Evolutionary conservation across 495 filamentous ascomycete genomes (phyloP), one percentile per base, ranked within the genome.

Genomic region (Bombardia bombarda): DNA sequence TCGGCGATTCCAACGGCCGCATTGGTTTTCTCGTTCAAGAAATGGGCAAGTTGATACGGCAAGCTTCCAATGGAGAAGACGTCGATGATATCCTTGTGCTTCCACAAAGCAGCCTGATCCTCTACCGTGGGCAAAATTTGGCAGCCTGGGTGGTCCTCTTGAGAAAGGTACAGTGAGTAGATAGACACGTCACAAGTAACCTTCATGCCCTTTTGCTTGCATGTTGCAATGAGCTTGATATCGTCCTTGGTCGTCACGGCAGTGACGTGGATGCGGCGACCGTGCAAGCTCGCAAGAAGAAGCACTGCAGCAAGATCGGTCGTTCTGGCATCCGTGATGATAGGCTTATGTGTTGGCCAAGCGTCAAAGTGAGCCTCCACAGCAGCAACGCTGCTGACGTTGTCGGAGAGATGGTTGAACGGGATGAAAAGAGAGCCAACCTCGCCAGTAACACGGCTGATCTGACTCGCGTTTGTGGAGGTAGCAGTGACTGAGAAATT

Each of bases 341-440:
- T 84, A 25, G 86, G 84, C 65, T 92, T 92, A 66, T 78, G 81
- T 3, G 71, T 71, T 20, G 86, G 86, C 86, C 86, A 92, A 17
- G 79, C 74, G 40, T 78, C 80, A 49, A 92, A 90, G 65, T 92
- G 86, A 38, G 78, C 80, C 45, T 83, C 84, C 35, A 90, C 83
- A 4, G 84, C 79, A 14, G 86, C 83, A 30, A 90, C 86, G 67
- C 87, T 87, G 72, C 79, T 88, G 62, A 92, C 88, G 57, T 89
- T 90, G 49, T 83, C 84, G 17, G 84, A 86, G 7, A 89, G 65
- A 56, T 90, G 84, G 60, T 92, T 87, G 76, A 90, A 92, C 0
- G 86, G 86, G 38, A 92, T 84, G 66, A 88, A 92, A 16, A 92
- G 70, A 18, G 86, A 89, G 6, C 86, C 86, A 43, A 92, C 84